phyloP scores from a whole-genome alignment of 2,329 filamentous ascomycete genomes.

The Escovopsis sp. region DNA sequence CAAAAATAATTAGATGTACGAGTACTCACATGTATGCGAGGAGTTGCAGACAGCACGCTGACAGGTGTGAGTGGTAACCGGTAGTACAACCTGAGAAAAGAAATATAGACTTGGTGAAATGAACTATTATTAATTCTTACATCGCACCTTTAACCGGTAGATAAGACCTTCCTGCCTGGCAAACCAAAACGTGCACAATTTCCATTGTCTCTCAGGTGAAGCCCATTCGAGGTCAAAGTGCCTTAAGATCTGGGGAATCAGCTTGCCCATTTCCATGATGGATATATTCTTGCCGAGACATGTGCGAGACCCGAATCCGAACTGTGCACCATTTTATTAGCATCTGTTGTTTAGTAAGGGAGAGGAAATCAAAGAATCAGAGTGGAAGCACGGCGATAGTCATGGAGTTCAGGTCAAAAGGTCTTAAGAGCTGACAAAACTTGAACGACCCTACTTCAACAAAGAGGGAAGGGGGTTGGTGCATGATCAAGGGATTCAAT shows the following conservation, averaged over 20 bases:
- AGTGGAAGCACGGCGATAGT: neutral
- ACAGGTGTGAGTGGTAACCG: no score
- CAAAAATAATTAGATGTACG: no score
- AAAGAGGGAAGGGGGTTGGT: neutral
- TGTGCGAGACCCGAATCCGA: constrained; percentile 35
- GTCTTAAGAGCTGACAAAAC: no score
- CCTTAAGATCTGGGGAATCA: constrained; percentile 8
- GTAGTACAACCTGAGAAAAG: no score
- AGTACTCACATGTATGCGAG: no score
- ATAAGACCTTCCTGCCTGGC: neutral
- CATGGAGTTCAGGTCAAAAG: no score
- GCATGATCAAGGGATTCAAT: no score
- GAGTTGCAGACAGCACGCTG: no score
- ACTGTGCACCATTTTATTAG: constrained; percentile 16
- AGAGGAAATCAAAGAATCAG: no score
- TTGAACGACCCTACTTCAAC: neutral
- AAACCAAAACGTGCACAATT: neutral
- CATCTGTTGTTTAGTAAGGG: neutral
- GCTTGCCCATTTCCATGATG: constrained; percentile 9
- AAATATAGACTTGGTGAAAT: no score
- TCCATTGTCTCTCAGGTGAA: neutral
- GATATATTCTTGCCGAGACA: constrained; percentile 25
- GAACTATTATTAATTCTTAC: neutral
- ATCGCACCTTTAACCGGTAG: neutral
- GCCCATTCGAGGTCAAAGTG: neutral